Base-by-base conservation (phyloP, 202 grass and related monocot genomes). In the Panicum hallii region DNA sequence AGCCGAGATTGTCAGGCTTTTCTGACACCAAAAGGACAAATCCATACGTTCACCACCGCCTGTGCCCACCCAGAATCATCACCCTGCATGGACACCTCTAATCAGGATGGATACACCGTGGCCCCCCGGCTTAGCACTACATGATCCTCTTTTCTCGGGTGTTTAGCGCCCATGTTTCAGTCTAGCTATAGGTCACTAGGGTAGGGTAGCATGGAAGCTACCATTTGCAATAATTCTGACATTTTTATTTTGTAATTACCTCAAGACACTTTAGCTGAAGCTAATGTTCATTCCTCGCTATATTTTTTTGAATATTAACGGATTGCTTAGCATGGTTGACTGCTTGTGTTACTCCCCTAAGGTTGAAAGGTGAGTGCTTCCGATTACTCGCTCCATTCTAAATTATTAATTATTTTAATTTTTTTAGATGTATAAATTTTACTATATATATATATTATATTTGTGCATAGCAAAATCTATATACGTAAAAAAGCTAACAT, bases 1-100 rank as follows among this genome's bases (percentile, higher is more conserved):
- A 91, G 84, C 87, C 79, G 42, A 94, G 79, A 80, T 45, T 83
- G 90, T 88, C 87, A 92, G 92, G 30, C 63, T 86, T 82, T 80
- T 72, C 79, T 88, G 81, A 90, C 92, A 88, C 70, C 22, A 10
- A 74, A 83, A 85, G 43, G 28, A 38, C 44, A 23, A 9, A 85
- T 70, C 80, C 43, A 78, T 56, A 36, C 47, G 30, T 64, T 79
- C 85, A 32, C 17, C 54, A 55, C 70, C 67, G 20, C 62, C n/a
- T 8, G 41, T 85, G 52, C 78, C 74, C 82, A 34, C 82, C 49
- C 63, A 58, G 12, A 75, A 49, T 40, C 69, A 63, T 74, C 68
- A 12, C n/a, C 67, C 41, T 11, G 34, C 15, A 30, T 64, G 61
- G 60, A 30, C 58, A 38, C 63, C 19, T 60, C 19, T 60, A 60